These are phyloP conservation scores for Pterocarpus santalinus DNA, from an alignment of 306 rosid species.

Conservation along the genomic window DNA sequence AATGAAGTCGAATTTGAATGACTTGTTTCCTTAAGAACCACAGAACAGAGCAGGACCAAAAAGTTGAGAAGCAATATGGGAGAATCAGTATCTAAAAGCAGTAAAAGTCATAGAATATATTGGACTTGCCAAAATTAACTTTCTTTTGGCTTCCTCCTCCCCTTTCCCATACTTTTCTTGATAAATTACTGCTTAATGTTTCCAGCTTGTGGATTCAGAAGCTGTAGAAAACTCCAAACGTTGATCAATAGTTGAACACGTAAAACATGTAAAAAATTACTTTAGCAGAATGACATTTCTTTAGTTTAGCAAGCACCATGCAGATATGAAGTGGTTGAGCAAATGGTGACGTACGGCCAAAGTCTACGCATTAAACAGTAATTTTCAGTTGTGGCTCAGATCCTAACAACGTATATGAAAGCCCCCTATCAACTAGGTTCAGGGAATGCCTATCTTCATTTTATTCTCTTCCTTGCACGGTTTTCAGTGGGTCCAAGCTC, in stretches of 20 bases:
- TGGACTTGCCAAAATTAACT: slow-evolving; percentile 1
- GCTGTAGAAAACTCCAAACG: slow-evolving; percentile 18
- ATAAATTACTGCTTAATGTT: slow-evolving; percentile 1
- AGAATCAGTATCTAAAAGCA: slow-evolving; percentile 60
- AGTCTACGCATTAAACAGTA: slow-evolving; percentile 8
- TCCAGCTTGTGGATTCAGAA: background rate
- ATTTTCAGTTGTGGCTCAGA: slow-evolving; percentile 36
- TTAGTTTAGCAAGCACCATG: background rate
- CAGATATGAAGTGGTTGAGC: slow-evolving; percentile 35
- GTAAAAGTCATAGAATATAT: slow-evolving; percentile 38
- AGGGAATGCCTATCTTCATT: too few species aligned
- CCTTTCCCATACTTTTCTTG: too few species aligned
- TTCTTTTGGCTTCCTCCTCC: background rate
- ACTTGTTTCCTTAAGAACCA: slow-evolving; percentile 51
- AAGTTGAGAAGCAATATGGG: slow-evolving; percentile 50
- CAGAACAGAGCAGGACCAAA: slow-evolving; percentile 57
- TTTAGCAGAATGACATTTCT: too few species aligned
- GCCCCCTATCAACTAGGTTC: too few species aligned
- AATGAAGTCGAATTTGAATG: slow-evolving; percentile 59
- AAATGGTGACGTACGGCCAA: slow-evolving; percentile 27
- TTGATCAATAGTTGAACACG: background rate
- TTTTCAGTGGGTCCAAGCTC: slow-evolving; percentile 48
- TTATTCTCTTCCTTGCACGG: background rate
- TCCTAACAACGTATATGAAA: too few species aligned
- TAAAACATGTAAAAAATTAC: background rate